A percentile compares a stretch with the other conserved stretches of the same genome.
phyloP scores from a whole-genome alignment of 257 asterid species.

The Solanum peruvianum region DNA sequence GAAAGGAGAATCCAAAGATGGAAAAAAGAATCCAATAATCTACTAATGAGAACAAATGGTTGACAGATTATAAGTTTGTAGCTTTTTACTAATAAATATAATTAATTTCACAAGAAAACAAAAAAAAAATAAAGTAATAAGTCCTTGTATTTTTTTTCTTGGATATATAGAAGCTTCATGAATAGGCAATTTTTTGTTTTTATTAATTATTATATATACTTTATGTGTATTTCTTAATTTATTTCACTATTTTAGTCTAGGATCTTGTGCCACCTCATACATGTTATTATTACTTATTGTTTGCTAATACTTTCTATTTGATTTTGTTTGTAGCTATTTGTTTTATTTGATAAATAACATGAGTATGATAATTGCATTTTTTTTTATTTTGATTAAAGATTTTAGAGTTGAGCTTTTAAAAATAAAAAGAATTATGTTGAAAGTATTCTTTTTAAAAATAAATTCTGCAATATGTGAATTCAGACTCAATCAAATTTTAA shows the following conservation, averaged over 20 bases:
- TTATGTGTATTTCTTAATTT: too few relatives aligned
- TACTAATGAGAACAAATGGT: not conserved
- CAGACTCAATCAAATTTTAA: not conserved
- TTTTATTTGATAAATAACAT: too few relatives aligned
- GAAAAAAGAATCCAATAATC: not conserved
- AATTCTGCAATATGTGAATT: too few relatives aligned
- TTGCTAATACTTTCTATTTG: not conserved
- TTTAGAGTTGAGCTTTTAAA: too few relatives aligned
- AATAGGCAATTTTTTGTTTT: not conserved
- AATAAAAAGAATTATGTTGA: too few relatives aligned
- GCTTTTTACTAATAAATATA: not conserved
- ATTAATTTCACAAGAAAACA: not conserved
- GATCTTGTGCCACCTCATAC: not conserved
- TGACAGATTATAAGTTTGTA: not conserved
- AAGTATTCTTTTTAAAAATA: too few relatives aligned
- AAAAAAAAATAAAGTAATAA: not conserved
- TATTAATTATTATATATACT: not conserved
- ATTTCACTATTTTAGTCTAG: not conserved
- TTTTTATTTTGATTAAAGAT: too few relatives aligned
- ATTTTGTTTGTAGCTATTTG: not conserved
- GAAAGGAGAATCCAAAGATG: not conserved
- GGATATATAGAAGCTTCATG: not conserved
- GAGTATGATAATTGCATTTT: too few relatives aligned
- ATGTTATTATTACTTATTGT: not conserved
- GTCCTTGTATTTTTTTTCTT: not conserved